A percentile compares a stretch with the other conserved stretches of the same genome.
phyloP scores from a whole-genome alignment of 805 yeast genomes.

The Hanseniaspora singularis region DNA sequence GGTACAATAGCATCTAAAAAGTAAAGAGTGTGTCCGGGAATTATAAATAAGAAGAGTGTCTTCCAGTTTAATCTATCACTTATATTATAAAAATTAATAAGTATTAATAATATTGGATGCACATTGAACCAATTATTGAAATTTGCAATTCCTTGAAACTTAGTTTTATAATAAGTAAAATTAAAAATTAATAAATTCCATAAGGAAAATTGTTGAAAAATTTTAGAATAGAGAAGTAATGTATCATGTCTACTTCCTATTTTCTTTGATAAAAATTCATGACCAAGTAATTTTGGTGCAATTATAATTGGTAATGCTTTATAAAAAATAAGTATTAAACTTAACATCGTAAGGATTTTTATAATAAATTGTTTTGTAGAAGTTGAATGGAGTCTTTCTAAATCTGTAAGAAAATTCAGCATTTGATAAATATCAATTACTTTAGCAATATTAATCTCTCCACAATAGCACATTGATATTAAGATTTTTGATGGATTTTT shows the following conservation, averaged over 20 bases:
- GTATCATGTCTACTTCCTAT: not conserved
- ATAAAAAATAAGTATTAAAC: not conserved
- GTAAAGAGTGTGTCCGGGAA: conserved; percentile 7
- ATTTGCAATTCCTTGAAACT: conserved; percentile 5
- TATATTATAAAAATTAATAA: not conserved
- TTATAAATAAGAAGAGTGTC: not conserved
- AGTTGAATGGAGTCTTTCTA: conserved; percentile 1
- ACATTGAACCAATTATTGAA: conserved; percentile 7
- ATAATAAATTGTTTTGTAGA: not conserved
- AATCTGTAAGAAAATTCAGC: not conserved
- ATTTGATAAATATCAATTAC: conserved; percentile 1
- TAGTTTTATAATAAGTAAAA: conserved; percentile 1
- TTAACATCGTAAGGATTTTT: not conserved
- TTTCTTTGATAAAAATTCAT: not conserved
- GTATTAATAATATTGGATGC: not conserved
- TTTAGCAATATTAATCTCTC: not conserved
- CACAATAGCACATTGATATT: conserved; percentile 4
- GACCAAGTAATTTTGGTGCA: not conserved
- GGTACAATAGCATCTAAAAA: not conserved
- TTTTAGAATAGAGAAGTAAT: not conserved
- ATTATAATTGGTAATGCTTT: not conserved
- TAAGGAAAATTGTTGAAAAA: not conserved
- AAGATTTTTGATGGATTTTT: not conserved
- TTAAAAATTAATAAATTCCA: conserved; percentile 6
- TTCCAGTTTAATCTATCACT: not conserved